Evolutionary conservation across 331 rosid species (phyloP).

Genomic region (Arachis monticola): DNA sequence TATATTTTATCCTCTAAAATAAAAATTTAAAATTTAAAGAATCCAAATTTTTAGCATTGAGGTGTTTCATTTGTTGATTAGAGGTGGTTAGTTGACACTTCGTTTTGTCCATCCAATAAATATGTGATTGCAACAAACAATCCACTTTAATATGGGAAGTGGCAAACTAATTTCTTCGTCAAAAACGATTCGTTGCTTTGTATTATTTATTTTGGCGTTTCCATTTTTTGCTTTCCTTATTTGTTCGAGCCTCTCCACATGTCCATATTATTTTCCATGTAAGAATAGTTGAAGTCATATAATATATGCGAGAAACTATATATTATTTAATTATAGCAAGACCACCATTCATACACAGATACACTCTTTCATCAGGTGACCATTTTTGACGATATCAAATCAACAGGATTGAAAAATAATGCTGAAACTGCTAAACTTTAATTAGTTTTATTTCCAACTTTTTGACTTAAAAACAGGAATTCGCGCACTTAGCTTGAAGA

Average conservation of each 20-base stretch:
- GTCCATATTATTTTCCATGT: neutral
- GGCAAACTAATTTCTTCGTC: neutral
- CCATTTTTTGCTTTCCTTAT: neutral
- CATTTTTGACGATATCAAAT: slow-evolving; percentile 1
- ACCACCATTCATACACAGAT: neutral
- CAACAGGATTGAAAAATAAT: neutral
- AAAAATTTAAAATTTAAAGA: no score
- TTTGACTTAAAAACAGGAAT: slow-evolving; percentile 2
- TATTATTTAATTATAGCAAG: neutral
- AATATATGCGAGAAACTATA: neutral
- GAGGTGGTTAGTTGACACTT: neutral
- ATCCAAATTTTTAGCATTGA: no score
- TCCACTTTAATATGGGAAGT: neutral
- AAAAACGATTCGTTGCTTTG: neutral
- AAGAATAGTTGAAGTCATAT: neutral
- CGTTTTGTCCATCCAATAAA: neutral
- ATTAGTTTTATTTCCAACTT: neutral
- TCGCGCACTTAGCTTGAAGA: neutral
- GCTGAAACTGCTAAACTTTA: neutral
- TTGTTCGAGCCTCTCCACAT: neutral
- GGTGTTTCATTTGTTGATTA: no score
- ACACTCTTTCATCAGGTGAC: neutral
- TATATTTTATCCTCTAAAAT: no score
- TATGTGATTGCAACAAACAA: neutral
- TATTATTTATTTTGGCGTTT: neutral